Conservation (phyloP, 2,329 filamentous ascomycete genomes). For the Neoascochyta sp. region DNA sequence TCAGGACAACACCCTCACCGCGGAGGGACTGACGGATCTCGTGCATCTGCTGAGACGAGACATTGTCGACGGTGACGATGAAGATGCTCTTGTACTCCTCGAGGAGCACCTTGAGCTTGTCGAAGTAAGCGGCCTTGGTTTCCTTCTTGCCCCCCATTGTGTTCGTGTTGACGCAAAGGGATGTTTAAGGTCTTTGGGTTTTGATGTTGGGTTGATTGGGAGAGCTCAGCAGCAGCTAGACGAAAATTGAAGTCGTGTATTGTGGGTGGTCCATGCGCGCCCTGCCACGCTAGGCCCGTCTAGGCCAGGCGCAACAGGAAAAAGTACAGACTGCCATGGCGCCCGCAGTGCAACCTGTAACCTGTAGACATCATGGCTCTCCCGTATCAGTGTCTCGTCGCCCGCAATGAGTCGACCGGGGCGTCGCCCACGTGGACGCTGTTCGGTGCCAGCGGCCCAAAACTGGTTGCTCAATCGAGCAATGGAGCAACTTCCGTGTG, state of each 20-base stretch:
- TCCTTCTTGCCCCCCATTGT: constrained; percentile 98
- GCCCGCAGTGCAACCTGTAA: constrained; percentile 7
- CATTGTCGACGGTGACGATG: constrained; percentile 93
- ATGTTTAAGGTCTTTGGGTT: constrained; percentile 82
- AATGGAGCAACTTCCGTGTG: constrained; percentile 29
- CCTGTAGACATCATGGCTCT: constrained; percentile 31
- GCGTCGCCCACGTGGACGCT: constrained; percentile 48
- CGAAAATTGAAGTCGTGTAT: constrained; percentile 22
- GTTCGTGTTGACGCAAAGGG: constrained; percentile 86
- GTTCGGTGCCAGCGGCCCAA: constrained; percentile 69
- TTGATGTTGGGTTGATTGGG: constrained; percentile 24
- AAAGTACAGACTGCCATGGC: constrained; percentile 5
- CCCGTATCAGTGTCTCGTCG: constrained; percentile 43
- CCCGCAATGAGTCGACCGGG: constrained; percentile 14
- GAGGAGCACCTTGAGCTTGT: constrained; percentile 97
- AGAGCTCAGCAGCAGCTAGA: constrained; percentile 10
- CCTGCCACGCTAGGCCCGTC: constrained; percentile 12
- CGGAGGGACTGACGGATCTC: constrained; percentile 94
- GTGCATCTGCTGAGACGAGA: constrained; percentile 99
- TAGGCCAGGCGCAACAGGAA: constrained; percentile 8
- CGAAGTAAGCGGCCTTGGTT: constrained; percentile 97
- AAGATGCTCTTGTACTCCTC: constrained; percentile 97
- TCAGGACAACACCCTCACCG: constrained; percentile 88
- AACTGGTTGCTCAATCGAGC: constrained; percentile 54
- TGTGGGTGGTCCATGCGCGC: constrained; percentile 21